Percentiles rank a stretch among this genome's conserved stretches.
phyloP scores from a whole-genome alignment of 2,329 filamentous ascomycete genomes.

The Parasarocladium wereldwijsianum region DNA sequence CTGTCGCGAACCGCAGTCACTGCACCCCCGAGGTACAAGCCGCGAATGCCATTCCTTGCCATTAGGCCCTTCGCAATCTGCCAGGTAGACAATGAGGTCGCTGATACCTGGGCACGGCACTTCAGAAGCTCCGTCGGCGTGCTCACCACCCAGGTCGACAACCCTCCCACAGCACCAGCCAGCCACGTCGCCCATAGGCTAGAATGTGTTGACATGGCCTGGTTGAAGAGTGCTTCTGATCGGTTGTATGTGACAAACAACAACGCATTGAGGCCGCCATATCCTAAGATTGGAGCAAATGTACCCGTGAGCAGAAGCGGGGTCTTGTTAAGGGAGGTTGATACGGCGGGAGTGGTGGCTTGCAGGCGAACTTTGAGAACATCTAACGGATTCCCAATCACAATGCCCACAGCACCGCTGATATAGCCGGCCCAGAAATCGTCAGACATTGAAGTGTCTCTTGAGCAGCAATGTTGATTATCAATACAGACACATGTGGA shows the following conservation, averaged over 20 bases:
- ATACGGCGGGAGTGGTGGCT: conserved; percentile 24
- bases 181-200: conserved; percentile 57
- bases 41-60: conserved; percentile 41
- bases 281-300: conserved; percentile 74
- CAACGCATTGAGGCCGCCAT: conserved; percentile 80
- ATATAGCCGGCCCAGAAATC: conserved; percentile 93
- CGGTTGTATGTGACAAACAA: conserved; percentile 87
- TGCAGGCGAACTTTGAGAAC: conserved; percentile 54
- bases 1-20: conserved; percentile 75
- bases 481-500: too few species aligned
- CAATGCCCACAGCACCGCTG: conserved; percentile 71
- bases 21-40: conserved; percentile 66
- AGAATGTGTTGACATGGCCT: conserved; percentile 17
- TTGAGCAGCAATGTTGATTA: too few species aligned
- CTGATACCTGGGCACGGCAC: conserved; percentile 62
- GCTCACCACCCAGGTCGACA: conserved; percentile 75
- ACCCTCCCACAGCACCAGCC: conserved; percentile 66
- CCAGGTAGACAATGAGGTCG: conserved; percentile 40
- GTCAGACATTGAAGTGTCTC: conserved; percentile 46
- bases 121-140: conserved; percentile 86
- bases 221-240: conserved; percentile 48
- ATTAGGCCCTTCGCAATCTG: conserved; percentile 47
- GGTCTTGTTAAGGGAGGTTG: conserved; percentile 8
- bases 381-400: conserved; percentile 79
- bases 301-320: conserved; percentile 44